phyloP scores from a whole-genome alignment of 805 yeast species.

The Saturnispora hagleri region DNA sequence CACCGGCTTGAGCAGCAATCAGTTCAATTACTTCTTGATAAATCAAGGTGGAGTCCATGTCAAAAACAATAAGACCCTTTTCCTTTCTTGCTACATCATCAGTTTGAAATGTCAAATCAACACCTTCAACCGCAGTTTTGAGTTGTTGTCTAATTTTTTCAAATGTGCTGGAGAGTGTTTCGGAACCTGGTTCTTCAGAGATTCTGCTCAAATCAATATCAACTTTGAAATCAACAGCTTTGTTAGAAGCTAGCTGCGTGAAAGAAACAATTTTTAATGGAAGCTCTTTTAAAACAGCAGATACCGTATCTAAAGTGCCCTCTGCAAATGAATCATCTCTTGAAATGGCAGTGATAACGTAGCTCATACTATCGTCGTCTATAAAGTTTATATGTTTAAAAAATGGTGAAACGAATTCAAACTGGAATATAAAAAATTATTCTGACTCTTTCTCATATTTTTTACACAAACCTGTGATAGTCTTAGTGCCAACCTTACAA shows the following conservation, averaged over 20 bases:
- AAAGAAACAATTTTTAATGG: constrained; percentile 25
- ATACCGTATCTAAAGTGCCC: constrained; percentile 17
- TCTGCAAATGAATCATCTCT: constrained; percentile 16
- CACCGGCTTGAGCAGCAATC: constrained; percentile 89
- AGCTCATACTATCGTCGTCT: constrained; percentile 15
- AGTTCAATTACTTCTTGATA: constrained; percentile 94
- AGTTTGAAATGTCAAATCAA: constrained; percentile 38
- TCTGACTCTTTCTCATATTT: not conserved
- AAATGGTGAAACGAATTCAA: not conserved
- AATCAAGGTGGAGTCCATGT: constrained; percentile 96
- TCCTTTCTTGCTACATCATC: constrained; percentile 24
- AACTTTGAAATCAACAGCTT: constrained; percentile 33
- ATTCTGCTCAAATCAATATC: constrained; percentile 17
- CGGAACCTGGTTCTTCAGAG: constrained; percentile 2
- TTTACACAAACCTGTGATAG: no score
- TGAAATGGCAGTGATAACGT: constrained; percentile 26
- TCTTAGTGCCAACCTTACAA: not conserved
- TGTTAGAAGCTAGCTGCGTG: constrained; percentile 24
- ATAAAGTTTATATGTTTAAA: not conserved
- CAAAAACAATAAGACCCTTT: constrained; percentile 72
- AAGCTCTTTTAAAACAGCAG: constrained; percentile 20
- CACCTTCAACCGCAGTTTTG: constrained; percentile 19
- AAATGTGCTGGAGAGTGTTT: constrained; percentile 14
- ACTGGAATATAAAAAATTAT: not conserved
- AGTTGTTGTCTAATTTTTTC: constrained; percentile 12